These are phyloP conservation scores for Gaertneriomyces semiglobifer DNA, from an alignment of 192 early-diverging fungal genomes.

Conservation along the genomic window DNA sequence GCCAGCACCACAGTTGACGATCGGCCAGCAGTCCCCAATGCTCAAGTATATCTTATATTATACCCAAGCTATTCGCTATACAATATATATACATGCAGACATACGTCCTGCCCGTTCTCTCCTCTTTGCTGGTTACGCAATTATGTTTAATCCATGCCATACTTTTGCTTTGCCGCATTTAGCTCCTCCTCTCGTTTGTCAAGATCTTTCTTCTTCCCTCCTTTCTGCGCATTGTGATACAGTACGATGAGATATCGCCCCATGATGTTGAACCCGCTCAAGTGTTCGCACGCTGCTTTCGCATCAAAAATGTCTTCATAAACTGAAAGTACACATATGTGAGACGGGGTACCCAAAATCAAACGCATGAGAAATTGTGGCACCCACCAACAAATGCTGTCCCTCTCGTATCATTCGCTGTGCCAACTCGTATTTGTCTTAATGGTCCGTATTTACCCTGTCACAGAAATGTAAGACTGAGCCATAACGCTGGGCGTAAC, in stretches of 20 bases:
- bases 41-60: too few relatives aligned
- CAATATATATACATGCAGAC: too few relatives aligned
- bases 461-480: background rate
- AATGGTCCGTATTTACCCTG: constrained; percentile 77
- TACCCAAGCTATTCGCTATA: too few relatives aligned
- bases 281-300: constrained; percentile 93
- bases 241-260: constrained; percentile 90
- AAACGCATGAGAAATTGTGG: background rate
- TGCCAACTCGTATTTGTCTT: constrained; percentile 89
- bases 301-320: constrained; percentile 98
- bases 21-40: too few relatives aligned
- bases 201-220: constrained; percentile 74
- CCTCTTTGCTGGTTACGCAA: too few relatives aligned
- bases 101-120: too few relatives aligned
- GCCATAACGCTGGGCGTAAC: background rate
- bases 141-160: constrained; percentile 25
- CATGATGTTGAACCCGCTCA: constrained; percentile 95
- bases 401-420: constrained; percentile 80
- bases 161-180: constrained; percentile 43
- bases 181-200: constrained; percentile 55
- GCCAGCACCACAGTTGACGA: too few relatives aligned
- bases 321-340: constrained; percentile 39
- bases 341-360: background rate
- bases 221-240: constrained; percentile 82
- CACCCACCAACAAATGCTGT: constrained; percentile 81